Evolutionary conservation across 306 rosid species (phyloP), one percentile per base, ranked within the genome.

Genomic region (Lupinus albus): DNA sequence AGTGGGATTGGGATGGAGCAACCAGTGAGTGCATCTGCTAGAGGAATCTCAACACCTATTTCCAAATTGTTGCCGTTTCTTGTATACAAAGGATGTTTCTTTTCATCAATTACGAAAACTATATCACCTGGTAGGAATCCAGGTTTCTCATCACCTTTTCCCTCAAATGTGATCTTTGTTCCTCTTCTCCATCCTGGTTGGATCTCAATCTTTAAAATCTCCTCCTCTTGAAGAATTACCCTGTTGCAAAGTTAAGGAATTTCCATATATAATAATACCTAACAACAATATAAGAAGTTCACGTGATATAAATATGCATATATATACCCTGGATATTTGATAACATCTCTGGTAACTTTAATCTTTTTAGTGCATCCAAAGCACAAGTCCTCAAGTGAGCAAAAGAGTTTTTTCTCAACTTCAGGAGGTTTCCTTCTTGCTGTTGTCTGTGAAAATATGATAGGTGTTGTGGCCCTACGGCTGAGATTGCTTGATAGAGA

Each of bases 181-280:
- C 97, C 95, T 78, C 80, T 84, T 79, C 72, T 89, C 96, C 97
- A 93, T 68, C 98, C 98, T 1, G 98, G 89, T 66, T 84, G 83
- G 68, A 93, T 88, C 25, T 83, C 86, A 54, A 93, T 83, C 78
- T 66, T 84, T 47, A 89, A 47, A 13, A 45, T 42, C 73, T 89
- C 96, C 67, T 88, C 86, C 75, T 89, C 88, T 80, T 83, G 78
- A 72, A 86, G 65, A 6, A 89, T 79, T 28, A 81, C 76, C 83
- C 97, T 93, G 88, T 74, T 53, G 55, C 55, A 80, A 72, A 78
- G 56, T 25, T 25, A 2, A 61, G 62, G 71, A 59, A n/a, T n/a
- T n/a, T n/a, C n/a, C n/a, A n/a, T n/a, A n/a, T n/a, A n/a, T n/a
- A n/a, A n/a, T n/a, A n/a, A n/a, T n/a, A n/a, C n/a, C n/a, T n/a